Evolutionary conservation across 2,329 filamentous ascomycete genomes (phyloP).

Genomic region (Huntiella bhutanensis): DNA sequence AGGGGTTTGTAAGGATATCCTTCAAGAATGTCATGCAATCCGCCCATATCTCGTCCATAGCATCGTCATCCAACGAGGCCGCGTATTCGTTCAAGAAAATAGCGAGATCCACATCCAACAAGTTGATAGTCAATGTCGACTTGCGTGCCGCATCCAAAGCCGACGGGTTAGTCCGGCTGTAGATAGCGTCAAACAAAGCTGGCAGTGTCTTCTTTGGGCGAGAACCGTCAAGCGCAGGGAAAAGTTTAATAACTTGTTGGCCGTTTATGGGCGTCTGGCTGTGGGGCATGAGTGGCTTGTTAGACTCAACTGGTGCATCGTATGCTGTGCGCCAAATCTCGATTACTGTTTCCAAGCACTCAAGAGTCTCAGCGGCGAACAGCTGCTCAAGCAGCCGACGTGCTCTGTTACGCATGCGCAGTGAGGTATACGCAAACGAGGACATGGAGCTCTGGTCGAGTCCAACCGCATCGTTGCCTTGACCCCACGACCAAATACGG

Average conservation of each 20-base stretch:
- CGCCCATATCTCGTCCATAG: slow-evolving; percentile 94
- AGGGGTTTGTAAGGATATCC: slow-evolving; percentile 80
- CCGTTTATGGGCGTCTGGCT: slow-evolving; percentile 13
- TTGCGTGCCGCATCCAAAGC: slow-evolving; percentile 63
- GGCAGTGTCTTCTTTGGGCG: slow-evolving; percentile 82
- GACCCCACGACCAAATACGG: slow-evolving; percentile 86
- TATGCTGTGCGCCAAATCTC: slow-evolving; percentile 52
- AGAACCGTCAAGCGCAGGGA: slow-evolving; percentile 81
- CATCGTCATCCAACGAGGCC: slow-evolving; percentile 78
- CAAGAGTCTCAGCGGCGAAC: slow-evolving; percentile 77
- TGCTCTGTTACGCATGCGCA: slow-evolving; percentile 78
- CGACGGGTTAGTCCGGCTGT: slow-evolving; percentile 73
- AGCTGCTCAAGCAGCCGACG: slow-evolving; percentile 79
- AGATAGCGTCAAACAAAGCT: slow-evolving; percentile 87
- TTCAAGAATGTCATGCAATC: slow-evolving; percentile 83
- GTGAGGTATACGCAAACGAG: slow-evolving; percentile 77
- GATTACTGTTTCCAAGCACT: slow-evolving; percentile 81
- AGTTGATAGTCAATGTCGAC: slow-evolving; percentile 71
- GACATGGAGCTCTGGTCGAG: slow-evolving; percentile 52
- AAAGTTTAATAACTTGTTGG: slow-evolving; percentile 58
- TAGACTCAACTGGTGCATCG: slow-evolving; percentile 6
- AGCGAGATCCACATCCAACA: slow-evolving; percentile 69
- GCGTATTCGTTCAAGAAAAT: slow-evolving; percentile 84
- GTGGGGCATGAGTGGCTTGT: slow-evolving; percentile 25
- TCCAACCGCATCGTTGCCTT: slow-evolving; percentile 35